Evolutionary conservation across 1,284 basidiomycete species (phyloP).

Genomic region (Trametes hirsuta): DNA sequence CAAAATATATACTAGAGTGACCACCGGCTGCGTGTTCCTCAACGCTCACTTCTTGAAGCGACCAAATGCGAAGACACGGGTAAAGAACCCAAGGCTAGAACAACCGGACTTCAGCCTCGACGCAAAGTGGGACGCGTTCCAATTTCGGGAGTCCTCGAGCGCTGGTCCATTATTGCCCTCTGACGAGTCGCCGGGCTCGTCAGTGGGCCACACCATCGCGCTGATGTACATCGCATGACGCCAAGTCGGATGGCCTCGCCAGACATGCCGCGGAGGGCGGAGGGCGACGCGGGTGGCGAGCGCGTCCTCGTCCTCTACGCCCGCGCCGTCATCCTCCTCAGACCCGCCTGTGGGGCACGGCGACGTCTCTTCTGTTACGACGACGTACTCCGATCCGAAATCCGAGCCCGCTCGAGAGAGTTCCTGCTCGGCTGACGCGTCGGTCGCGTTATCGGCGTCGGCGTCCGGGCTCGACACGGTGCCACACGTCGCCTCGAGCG

Average conservation of each 20-base stretch:
- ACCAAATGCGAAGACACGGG: too few relatives aligned
- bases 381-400: background rate
- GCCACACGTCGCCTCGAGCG: constrained; percentile 6
- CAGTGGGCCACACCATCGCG: constrained; percentile 24
- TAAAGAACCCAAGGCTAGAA: too few relatives aligned
- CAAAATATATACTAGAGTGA: too few relatives aligned
- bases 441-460: background rate
- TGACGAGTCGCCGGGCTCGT: background rate
- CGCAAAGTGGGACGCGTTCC: too few relatives aligned
- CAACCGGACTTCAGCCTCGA: too few relatives aligned
- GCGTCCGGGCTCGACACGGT: background rate
- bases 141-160: too few relatives aligned
- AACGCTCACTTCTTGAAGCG: too few relatives aligned
- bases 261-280: background rate
- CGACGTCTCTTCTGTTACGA: constrained; percentile 1
- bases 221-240: constrained; percentile 32
- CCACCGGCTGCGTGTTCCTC: too few relatives aligned
- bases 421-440: too few relatives aligned
- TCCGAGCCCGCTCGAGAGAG: background rate
- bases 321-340: background rate
- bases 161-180: too few relatives aligned
- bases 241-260: constrained; percentile 18
- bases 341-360: background rate
- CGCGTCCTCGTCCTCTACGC: background rate
- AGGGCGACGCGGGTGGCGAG: background rate